Evolutionary conservation across 163 green algal species (phyloP).

Genomic region (Scenedesmus sp.): DNA sequence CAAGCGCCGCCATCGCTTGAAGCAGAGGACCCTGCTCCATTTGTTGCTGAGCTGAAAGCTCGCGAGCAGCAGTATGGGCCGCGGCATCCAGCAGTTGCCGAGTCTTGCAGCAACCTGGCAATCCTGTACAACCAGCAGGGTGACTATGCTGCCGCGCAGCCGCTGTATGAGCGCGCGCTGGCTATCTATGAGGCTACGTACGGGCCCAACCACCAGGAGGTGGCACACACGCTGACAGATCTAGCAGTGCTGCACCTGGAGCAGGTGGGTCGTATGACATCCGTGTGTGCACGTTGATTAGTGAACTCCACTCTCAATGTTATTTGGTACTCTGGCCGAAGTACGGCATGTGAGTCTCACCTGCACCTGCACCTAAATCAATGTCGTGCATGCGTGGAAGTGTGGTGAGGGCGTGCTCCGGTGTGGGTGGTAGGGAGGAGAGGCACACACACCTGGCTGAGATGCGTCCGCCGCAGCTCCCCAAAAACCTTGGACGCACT

Average conservation of each 20-base stretch:
- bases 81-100: constrained; percentile 81
- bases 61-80: constrained; percentile 75
- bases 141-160: constrained; percentile 74
- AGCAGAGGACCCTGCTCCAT: constrained; percentile 72
- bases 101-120: constrained; percentile 89
- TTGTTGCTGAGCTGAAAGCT: constrained; percentile 75
- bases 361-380: too few species aligned
- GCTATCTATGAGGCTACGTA: constrained; percentile 82
- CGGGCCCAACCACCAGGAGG: constrained; percentile 82
- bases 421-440: too few species aligned
- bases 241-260: constrained; percentile 94
- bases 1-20: neutral
- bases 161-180: constrained; percentile 90
- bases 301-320: too few species aligned
- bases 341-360: too few species aligned
- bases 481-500: too few species aligned
- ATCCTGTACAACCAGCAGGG: constrained; percentile 89
- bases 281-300: too few species aligned
- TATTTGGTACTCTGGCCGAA: too few species aligned
- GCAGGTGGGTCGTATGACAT: constrained; percentile 75
- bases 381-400: too few species aligned
- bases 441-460: too few species aligned
- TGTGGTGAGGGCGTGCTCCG: too few species aligned
- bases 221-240: constrained; percentile 93
- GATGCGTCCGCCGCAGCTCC: too few species aligned